Evolutionary conservation across 2,329 filamentous ascomycete species (phyloP), one percentile per base, ranked within the genome.

Genomic region (Apiospora hydei): DNA sequence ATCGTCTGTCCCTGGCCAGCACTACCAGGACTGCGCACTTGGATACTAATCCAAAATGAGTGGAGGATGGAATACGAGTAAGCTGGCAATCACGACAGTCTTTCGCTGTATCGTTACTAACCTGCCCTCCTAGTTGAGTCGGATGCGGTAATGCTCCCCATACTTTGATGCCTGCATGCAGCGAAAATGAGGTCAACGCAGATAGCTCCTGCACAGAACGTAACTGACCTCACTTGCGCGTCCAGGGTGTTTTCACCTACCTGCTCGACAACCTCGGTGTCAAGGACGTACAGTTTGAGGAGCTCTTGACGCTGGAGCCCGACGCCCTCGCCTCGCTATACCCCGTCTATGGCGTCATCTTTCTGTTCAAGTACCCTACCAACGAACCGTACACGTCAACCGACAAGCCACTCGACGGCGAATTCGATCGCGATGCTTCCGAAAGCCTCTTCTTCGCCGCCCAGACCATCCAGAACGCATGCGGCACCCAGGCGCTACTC

Each of bases 401-500:
- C 57, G 87, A 90, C 71, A 88, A 88, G 64, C 95, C 95, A 0
- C 89, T 91, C 75, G 95, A 98, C 81, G 96, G 96, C 73, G 87
- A 85, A 46, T 98, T 94, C 82, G 95, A 98, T 84, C 86, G 90
- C 77, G 87, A 86, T 21, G 94, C 94, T 18, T 86, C 93, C 24
- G 91, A 94, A 74, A 87, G 89, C 74, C 88, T 98, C 78, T 99
- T 98, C 88, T 99, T 99, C 83, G 96, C 96, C 4, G 91, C 92
- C 43, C 96, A 99, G 85, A 98, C 96, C 4, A 99, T 99, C 81
- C 96, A 98, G 83, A 99, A 99, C 83, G 96, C 96, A 10, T 99
- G 96, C 84, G 96, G 95, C 64, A 99, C 96, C 21, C 96, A 99
- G 83, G 96, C 96, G 4, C 90, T 99, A 67, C 89, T 99, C 53